These are phyloP conservation scores for Physcia stellaris DNA, from an alignment of 495 filamentous ascomycete species.

Conservation along the genomic window DNA sequence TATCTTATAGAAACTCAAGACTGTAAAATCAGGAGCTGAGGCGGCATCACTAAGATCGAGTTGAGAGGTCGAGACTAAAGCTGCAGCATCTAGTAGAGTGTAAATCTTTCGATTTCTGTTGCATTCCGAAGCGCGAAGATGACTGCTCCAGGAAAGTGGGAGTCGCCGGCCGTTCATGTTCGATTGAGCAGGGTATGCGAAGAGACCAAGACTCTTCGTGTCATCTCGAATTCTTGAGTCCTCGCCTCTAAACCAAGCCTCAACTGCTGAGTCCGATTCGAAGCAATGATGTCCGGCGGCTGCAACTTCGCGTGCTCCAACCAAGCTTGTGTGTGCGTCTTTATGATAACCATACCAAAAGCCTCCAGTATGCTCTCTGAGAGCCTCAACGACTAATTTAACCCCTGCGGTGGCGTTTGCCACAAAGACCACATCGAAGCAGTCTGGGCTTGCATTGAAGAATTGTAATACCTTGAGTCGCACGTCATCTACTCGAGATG, in stretches of 20 bases:
- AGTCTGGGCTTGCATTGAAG: conserved; percentile 70
- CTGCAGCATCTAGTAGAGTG: conserved; percentile 83
- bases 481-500: conserved; percentile 59
- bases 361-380: conserved; percentile 47
- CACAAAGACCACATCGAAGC: conserved; percentile 84
- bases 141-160: conserved; percentile 54
- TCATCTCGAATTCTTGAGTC: conserved; percentile 13
- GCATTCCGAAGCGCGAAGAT: conserved; percentile 27
- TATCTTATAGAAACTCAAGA: conserved; percentile 89
- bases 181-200: conserved; percentile 83
- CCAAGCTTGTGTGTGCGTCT: conserved; percentile 76
- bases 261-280: conserved; percentile 46
- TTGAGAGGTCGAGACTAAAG: conserved; percentile 61
- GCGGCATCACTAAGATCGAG: conserved; percentile 52
- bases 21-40: conserved; percentile 70
- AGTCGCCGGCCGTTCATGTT: conserved; percentile 82
- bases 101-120: conserved; percentile 30
- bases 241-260: conserved; percentile 46
- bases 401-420: conserved; percentile 86
- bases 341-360: conserved; percentile 77
- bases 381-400: conserved; percentile 67
- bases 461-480: conserved; percentile 59
- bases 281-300: conserved; percentile 49
- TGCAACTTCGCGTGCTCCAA: conserved; percentile 69
- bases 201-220: conserved; percentile 37